Evolutionary conservation across 2,329 filamentous ascomycete genomes (phyloP).

Genomic region (Aspergillus ibericus): DNA sequence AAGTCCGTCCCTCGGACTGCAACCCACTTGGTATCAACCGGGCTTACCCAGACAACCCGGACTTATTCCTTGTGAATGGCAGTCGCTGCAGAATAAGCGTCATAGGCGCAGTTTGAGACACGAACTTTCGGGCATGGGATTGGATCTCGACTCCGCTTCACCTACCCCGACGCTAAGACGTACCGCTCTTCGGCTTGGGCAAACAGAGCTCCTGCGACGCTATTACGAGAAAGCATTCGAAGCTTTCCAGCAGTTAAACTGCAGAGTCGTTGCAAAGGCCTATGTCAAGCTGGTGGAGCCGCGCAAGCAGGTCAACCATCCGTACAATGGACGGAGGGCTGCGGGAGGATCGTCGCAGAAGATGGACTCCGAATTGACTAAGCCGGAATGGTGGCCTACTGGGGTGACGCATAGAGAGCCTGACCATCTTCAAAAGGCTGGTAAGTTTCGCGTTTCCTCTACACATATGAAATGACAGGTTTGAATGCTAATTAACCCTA

Average conservation of each 20-base stretch:
- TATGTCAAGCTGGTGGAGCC: constrained; percentile 47
- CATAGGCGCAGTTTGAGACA: constrained; percentile 26
- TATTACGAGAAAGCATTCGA: constrained; percentile 44
- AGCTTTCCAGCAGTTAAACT: constrained; percentile 44
- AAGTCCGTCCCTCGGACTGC: constrained; percentile 14
- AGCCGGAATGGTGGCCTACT: constrained; percentile 41
- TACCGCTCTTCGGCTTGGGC: constrained; percentile 30
- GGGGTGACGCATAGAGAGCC: constrained; percentile 47
- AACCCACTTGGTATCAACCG: constrained; percentile 27
- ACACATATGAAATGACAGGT: background rate
- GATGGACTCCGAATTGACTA: constrained; percentile 42
- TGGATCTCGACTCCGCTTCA: constrained; percentile 20
- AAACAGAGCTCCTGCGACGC: constrained; percentile 26
- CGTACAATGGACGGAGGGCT: constrained; percentile 44
- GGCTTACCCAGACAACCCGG: constrained; percentile 19
- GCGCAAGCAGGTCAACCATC: constrained; percentile 46
- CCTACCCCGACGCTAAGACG: constrained; percentile 22
- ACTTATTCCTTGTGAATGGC: constrained; percentile 36
- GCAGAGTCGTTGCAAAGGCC: constrained; percentile 43
- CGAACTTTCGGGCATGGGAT: constrained; percentile 13
- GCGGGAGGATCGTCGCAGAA: constrained; percentile 23
- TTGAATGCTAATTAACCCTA: background rate
- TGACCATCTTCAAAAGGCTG: constrained; percentile 45
- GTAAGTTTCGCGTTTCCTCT: constrained; percentile 27
- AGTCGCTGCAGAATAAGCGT: constrained; percentile 28